Conservation (phyloP, 345 rosid species). For the Noccaea bulbosa region DNA sequence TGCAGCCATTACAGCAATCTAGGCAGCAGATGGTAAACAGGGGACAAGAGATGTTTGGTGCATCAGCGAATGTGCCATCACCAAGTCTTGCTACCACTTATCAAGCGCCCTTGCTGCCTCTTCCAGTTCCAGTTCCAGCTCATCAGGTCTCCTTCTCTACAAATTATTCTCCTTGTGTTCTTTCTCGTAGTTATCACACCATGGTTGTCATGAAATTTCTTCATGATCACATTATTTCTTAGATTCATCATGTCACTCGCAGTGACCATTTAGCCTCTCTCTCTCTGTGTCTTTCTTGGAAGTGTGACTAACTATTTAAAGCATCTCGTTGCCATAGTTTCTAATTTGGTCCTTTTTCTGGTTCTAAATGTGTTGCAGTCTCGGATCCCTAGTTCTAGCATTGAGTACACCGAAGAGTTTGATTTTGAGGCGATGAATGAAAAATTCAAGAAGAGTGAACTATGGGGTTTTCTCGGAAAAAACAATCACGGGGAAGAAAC, state of each 20-base stretch:
- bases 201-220: not conserved
- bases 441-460: slow-evolving; percentile 68
- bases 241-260: slow-evolving; percentile 7
- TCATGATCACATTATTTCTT: slow-evolving; percentile 5
- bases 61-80: slow-evolving; percentile 28
- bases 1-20: slow-evolving; percentile 28
- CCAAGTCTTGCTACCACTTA: slow-evolving; percentile 24
- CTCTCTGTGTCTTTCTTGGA: slow-evolving; percentile 5
- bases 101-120: slow-evolving; percentile 39
- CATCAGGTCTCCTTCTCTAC: slow-evolving; percentile 28
- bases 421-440: slow-evolving; percentile 83
- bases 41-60: slow-evolving; percentile 39
- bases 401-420: slow-evolving; percentile 57
- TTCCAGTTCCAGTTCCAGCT: slow-evolving; percentile 37
- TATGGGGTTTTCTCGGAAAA: slow-evolving; percentile 68
- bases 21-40: slow-evolving; percentile 36
- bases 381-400: slow-evolving; percentile 41
- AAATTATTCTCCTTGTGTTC: not conserved
- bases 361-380: slow-evolving; percentile 45
- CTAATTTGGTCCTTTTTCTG: slow-evolving; percentile 8
- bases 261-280: not conserved
- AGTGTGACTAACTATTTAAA: slow-evolving; percentile 9
- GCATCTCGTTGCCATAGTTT: slow-evolving; percentile 7
- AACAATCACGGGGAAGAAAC: slow-evolving; percentile 53
- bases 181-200: slow-evolving; percentile 3